These are phyloP conservation scores for Adansonia madagascariensis DNA, from an alignment of 441 rosid species.

Conservation along the genomic window DNA sequence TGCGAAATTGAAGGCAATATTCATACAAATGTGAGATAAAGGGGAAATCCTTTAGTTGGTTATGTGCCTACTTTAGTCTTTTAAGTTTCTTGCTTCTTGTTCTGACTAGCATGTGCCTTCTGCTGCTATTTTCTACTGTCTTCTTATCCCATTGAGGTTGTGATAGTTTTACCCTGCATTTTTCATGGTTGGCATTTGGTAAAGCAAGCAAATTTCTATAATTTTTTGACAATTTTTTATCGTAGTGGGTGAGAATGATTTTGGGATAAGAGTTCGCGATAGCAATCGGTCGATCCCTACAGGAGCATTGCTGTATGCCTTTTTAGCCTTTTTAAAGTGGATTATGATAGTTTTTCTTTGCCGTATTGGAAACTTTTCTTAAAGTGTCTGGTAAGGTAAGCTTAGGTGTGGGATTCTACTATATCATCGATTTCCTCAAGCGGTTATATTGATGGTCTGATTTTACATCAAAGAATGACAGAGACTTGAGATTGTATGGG, in stretches of 20 bases:
- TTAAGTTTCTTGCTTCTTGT: not conserved
- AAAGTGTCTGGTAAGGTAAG: not conserved
- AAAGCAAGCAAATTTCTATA: not conserved
- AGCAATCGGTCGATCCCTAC: not conserved
- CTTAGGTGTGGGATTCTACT: not conserved
- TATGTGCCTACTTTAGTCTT: conserved; percentile 4
- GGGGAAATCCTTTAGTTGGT: not conserved
- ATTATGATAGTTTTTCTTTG: not conserved
- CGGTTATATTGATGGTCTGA: not conserved
- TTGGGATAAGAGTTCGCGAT: not conserved
- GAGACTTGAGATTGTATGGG: not conserved
- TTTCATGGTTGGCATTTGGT: not conserved
- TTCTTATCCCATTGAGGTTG: not conserved
- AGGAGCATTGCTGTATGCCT: not conserved
- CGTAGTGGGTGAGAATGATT: not conserved
- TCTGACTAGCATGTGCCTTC: not conserved
- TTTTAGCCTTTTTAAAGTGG: not conserved
- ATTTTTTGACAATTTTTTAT: not conserved
- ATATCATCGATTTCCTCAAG: not conserved
- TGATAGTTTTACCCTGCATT: not conserved
- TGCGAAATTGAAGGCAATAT: conserved; percentile 5
- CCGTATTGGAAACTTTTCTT: not conserved
- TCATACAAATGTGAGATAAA: not conserved
- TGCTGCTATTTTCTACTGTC: not conserved
- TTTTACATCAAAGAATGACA: not conserved